Conservation (phyloP, 768 basidiomycete genomes). For the Hygrophoropsis aurantiaca region DNA sequence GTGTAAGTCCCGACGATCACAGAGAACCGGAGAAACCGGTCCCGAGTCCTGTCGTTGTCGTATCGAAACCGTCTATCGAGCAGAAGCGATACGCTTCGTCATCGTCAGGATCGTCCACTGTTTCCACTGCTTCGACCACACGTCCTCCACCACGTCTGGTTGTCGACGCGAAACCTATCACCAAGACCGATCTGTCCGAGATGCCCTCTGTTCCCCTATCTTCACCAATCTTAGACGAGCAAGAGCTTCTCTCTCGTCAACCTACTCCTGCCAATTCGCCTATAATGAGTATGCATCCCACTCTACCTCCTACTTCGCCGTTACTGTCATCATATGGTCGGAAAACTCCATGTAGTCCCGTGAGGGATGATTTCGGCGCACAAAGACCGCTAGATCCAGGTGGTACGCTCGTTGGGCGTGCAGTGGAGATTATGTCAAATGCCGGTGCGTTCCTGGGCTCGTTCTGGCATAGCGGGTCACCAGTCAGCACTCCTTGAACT, state of each 20-base stretch:
- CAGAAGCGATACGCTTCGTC: slow-evolving; percentile 14
- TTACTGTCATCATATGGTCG: slow-evolving; percentile 11
- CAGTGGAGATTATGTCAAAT: slow-evolving; percentile 77
- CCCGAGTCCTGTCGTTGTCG: not conserved
- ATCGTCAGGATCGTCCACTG: slow-evolving; percentile 26
- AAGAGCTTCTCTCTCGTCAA: slow-evolving; percentile 37
- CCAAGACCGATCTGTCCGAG: slow-evolving; percentile 22
- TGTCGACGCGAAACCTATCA: slow-evolving; percentile 26
- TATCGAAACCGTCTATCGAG: slow-evolving; percentile 11
- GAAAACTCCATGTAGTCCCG: slow-evolving; percentile 24
- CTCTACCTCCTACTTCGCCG: slow-evolving; percentile 7
- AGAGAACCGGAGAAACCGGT: slow-evolving; percentile 1
- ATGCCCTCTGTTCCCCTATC: slow-evolving; percentile 10
- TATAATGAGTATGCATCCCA: slow-evolving; percentile 31
- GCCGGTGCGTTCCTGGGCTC: slow-evolving; percentile 77
- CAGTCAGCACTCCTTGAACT: slow-evolving; percentile 20
- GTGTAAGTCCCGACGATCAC: slow-evolving; percentile 30
- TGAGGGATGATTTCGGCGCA: slow-evolving; percentile 23
- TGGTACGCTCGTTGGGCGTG: slow-evolving; percentile 53
- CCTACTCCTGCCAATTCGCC: slow-evolving; percentile 70
- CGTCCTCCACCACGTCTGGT: slow-evolving; percentile 27
- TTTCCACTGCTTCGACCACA: slow-evolving; percentile 10
- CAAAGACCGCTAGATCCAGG: slow-evolving; percentile 23
- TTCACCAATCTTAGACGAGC: slow-evolving; percentile 26
- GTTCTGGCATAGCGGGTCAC: slow-evolving; percentile 43